A percentile compares a stretch with the other conserved stretches of the same genome.
Conservation (phyloP, 2,329 filamentous ascomycete species). For the Pseudogymnoascus sp. region DNA sequence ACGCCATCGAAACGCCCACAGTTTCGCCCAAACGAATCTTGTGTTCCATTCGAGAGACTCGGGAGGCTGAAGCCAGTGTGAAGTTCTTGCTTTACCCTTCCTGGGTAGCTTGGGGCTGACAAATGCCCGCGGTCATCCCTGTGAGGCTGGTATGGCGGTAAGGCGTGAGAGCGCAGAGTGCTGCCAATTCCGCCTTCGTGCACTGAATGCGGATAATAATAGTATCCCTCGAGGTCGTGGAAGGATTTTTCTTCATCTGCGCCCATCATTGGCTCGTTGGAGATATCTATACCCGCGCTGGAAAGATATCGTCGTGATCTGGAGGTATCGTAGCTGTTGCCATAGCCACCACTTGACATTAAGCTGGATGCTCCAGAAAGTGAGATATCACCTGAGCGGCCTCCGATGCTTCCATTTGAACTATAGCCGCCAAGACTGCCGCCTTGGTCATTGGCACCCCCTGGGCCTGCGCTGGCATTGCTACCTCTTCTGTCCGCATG, state of each 20-base stretch:
- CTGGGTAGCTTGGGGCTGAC: conserved; percentile 20
- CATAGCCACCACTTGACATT: conserved; percentile 22
- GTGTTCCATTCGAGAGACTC: conserved; percentile 18
- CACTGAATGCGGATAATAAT: conserved; percentile 27
- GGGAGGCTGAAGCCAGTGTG: conserved; percentile 21
- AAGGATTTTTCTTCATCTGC: conserved; percentile 27
- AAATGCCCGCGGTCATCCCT: conserved; percentile 18
- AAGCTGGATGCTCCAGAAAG: conserved; percentile 26
- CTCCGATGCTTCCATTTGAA: conserved; percentile 18
- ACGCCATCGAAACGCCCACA: conserved; percentile 29
- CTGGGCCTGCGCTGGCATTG: conserved; percentile 49
- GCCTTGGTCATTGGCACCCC: conserved; percentile 32
- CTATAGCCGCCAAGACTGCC: conserved; percentile 25
- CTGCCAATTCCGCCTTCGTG: conserved; percentile 19
- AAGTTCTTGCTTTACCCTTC: conserved; percentile 26
- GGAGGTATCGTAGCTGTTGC: conserved; percentile 21
- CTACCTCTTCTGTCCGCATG: conserved; percentile 44
- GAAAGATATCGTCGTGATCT: conserved; percentile 24
- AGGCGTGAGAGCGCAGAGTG: conserved; percentile 6
- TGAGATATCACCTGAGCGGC: conserved; percentile 23
- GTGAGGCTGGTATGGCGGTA: conserved; percentile 11
- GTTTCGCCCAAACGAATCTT: conserved; percentile 20
- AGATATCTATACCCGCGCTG: conserved; percentile 23
- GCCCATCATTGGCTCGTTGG: conserved; percentile 26
- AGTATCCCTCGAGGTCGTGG: conserved; percentile 23